Percentiles rank a stretch among this genome's conserved stretches.
Conservation (phyloP, 164 flowering plant species). For the Vitis cinerea region DNA sequence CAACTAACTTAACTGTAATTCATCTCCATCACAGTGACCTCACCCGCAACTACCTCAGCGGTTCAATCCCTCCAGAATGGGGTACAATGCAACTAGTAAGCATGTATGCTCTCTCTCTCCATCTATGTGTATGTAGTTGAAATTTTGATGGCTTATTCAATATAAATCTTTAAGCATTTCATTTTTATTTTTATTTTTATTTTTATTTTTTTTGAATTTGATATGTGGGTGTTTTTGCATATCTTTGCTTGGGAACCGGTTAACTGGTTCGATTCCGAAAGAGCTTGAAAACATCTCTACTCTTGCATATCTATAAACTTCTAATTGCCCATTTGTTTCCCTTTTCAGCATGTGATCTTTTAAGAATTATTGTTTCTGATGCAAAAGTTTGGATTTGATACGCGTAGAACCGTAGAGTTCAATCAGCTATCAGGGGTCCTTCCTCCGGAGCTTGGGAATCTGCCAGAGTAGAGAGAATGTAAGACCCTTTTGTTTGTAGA, state of each 20-base stretch:
- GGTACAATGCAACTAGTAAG: constrained; percentile 12
- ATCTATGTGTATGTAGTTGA: background rate
- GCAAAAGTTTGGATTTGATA: background rate
- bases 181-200: too few relatives aligned
- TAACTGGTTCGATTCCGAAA: constrained; percentile 64
- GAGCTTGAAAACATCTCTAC: constrained; percentile 59
- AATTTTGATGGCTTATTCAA: too few relatives aligned
- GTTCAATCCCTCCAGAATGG: constrained; percentile 55
- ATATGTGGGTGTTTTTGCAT: constrained; percentile 30
- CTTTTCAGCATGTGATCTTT: background rate
- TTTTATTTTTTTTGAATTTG: background rate
- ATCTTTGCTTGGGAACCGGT: constrained; percentile 54
- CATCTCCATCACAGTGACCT: constrained; percentile 38
- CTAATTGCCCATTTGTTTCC: background rate
- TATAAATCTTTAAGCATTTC: too few relatives aligned
- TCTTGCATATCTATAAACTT: constrained; percentile 39
- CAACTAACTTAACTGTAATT: background rate
- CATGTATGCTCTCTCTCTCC: constrained; percentile 18
- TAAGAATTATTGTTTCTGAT: too few relatives aligned
- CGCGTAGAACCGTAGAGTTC: constrained; percentile 13
- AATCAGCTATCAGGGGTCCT: constrained; percentile 36
- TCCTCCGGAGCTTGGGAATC: constrained; percentile 45
- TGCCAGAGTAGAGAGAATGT: constrained; percentile 29
- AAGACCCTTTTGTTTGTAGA: background rate
- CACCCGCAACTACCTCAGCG: constrained; percentile 56